Percentiles rank a stretch among this genome's conserved stretches.
Conservation (phyloP, 768 basidiomycete genomes). For the Lactarius hatsudake region DNA sequence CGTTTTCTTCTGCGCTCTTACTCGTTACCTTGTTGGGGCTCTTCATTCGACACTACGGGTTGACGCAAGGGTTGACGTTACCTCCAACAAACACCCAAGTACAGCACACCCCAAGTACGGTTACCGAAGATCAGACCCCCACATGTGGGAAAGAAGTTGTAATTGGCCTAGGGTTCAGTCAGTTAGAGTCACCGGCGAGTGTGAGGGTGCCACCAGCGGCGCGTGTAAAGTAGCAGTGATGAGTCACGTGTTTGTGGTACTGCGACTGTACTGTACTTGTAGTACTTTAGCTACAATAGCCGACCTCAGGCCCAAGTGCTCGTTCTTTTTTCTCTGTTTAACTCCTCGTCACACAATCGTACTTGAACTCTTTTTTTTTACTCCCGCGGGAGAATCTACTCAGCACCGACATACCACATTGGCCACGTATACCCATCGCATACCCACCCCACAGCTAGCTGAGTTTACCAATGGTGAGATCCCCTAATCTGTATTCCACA, state of each 20-base stretch:
- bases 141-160: neutral
- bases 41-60: slow-evolving; percentile 20
- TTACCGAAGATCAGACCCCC: neutral
- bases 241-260: slow-evolving; percentile 2
- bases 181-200: neutral
- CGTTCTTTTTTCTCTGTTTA: slow-evolving; percentile 20
- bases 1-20: slow-evolving; percentile 15
- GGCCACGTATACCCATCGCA: slow-evolving; percentile 27
- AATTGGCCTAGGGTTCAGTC: neutral
- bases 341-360: slow-evolving; percentile 11
- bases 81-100: neutral
- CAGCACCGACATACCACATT: slow-evolving; percentile 25
- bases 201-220: slow-evolving; percentile 4
- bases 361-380: neutral
- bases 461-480: slow-evolving; percentile 30
- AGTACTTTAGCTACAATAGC: neutral
- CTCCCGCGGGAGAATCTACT: neutral
- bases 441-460: slow-evolving; percentile 24
- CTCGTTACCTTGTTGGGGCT: slow-evolving; percentile 18
- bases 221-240: slow-evolving; percentile 10
- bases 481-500: slow-evolving; percentile 7
- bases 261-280: neutral
- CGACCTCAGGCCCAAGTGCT: neutral
- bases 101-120: neutral
- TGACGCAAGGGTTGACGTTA: slow-evolving; percentile 16